Evolutionary conservation across 1,284 basidiomycete species (phyloP).

Genomic region (Inonotus hispidus): DNA sequence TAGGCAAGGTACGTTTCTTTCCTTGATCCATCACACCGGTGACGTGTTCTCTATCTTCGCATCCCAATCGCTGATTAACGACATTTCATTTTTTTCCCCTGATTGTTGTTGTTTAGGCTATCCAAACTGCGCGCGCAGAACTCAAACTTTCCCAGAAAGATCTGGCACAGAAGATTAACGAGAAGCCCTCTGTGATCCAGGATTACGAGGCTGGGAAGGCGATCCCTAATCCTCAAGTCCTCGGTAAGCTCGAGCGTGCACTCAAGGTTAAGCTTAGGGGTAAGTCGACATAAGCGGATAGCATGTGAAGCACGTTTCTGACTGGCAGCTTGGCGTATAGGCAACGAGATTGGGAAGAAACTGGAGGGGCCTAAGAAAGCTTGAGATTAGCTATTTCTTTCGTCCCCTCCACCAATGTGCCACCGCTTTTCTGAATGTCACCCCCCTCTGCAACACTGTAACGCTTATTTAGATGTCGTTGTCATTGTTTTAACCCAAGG

Average conservation of each 20-base stretch:
- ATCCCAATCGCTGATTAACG: not conserved
- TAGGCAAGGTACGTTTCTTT: slow-evolving; percentile 64
- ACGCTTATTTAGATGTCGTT: not conserved
- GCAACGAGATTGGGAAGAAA: slow-evolving; percentile 77
- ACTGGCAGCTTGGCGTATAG: slow-evolving; percentile 30
- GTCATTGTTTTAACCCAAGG: not conserved
- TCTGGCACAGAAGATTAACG: slow-evolving; percentile 88
- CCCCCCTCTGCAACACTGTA: not conserved
- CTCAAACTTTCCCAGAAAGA: slow-evolving; percentile 88
- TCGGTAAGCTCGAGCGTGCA: slow-evolving; percentile 87
- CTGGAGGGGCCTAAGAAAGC: slow-evolving; percentile 45
- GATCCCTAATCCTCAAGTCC: slow-evolving; percentile 84
- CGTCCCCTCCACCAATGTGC: not conserved
- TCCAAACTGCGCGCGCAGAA: slow-evolving; percentile 77
- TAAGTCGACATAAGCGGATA: slow-evolving; percentile 30
- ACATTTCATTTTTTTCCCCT: not conserved
- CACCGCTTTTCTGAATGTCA: not conserved
- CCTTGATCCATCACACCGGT: not conserved
- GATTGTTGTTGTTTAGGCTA: slow-evolving; percentile 47
- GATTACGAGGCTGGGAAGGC: slow-evolving; percentile 92
- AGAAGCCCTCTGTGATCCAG: slow-evolving; percentile 82
- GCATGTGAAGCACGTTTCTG: not conserved
- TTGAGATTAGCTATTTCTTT: not conserved
- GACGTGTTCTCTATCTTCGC: not conserved
- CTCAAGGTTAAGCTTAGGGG: slow-evolving; percentile 93